Percentiles rank a stretch among this genome's conserved stretches.
These are phyloP conservation scores for Alternaria brassicae DNA, from an alignment of 2,329 filamentous ascomycete species.

Conservation along the genomic window DNA sequence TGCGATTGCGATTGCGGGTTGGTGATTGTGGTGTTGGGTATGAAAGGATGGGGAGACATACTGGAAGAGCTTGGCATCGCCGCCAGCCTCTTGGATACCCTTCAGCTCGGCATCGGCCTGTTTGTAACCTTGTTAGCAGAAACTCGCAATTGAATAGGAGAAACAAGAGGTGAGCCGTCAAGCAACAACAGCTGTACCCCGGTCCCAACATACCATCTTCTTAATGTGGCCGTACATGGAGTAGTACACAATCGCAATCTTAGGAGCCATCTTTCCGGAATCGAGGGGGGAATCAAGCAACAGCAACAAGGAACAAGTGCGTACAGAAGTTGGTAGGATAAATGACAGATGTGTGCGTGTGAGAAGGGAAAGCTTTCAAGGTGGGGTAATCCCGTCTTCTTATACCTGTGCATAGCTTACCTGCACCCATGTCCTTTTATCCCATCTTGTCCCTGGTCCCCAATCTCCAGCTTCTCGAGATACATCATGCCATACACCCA, in stretches of 20 bases:
- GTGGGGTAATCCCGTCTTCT: not conserved
- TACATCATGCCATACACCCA: not conserved
- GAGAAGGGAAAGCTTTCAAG: not conserved
- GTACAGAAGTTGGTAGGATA: not conserved
- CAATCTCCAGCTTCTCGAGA: not conserved
- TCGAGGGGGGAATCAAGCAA: conserved; percentile 22
- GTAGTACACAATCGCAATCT: conserved; percentile 84
- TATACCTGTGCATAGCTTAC: not conserved
- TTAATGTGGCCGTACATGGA: conserved; percentile 49
- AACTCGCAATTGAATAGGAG: conserved; percentile 5
- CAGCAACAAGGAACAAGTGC: not conserved
- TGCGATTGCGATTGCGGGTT: not conserved
- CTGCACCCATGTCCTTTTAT: not conserved
- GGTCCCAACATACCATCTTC: conserved; percentile 42
- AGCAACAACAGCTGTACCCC: no score
- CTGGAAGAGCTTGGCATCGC: conserved; percentile 82
- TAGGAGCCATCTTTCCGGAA: conserved; percentile 74
- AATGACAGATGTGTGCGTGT: not conserved
- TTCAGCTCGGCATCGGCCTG: conserved; percentile 91
- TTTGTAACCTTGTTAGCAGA: not conserved
- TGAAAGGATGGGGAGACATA: conserved; percentile 52
- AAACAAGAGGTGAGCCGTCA: not conserved
- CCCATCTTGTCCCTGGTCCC: not conserved
- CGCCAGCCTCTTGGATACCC: conserved; percentile 88
- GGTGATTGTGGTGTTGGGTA: not conserved